phyloP scores from a whole-genome alignment of 2,329 filamentous ascomycete genomes.

The Penicillium sp. region DNA sequence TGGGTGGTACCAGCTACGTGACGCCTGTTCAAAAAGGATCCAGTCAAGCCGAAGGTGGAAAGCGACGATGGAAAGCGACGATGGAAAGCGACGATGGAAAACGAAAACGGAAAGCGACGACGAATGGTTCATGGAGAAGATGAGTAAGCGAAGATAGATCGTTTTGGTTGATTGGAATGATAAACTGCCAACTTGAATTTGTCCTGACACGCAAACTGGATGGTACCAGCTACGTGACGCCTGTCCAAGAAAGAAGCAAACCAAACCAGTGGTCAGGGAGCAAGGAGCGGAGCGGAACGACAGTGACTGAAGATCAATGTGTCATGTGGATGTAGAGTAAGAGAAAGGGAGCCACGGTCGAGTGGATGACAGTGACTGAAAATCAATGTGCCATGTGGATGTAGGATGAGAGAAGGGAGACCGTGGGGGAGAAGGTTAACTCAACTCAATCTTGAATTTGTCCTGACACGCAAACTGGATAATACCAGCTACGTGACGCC shows the following conservation, averaged over 20 bases:
- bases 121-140: too few species aligned
- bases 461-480: background rate
- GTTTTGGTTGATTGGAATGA: too few species aligned
- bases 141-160: too few species aligned
- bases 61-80: too few species aligned
- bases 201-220: background rate
- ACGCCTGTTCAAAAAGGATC: too few species aligned
- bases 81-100: too few species aligned
- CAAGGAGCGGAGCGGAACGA: background rate
- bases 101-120: too few species aligned
- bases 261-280: background rate
- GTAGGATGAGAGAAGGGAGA: too few species aligned
- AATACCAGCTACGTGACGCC: conserved; percentile 2
- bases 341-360: too few species aligned
- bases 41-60: too few species aligned
- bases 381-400: background rate
- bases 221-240: background rate
- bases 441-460: background rate
- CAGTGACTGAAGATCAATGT: background rate
- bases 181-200: too few species aligned
- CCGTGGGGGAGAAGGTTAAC: background rate
- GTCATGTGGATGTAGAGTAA: background rate
- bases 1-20: too few species aligned
- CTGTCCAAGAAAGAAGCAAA: background rate
- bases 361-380: background rate